Evolutionary conservation across 805 yeast species (phyloP).

Genomic region (Saccharomycopsis capsularis): DNA sequence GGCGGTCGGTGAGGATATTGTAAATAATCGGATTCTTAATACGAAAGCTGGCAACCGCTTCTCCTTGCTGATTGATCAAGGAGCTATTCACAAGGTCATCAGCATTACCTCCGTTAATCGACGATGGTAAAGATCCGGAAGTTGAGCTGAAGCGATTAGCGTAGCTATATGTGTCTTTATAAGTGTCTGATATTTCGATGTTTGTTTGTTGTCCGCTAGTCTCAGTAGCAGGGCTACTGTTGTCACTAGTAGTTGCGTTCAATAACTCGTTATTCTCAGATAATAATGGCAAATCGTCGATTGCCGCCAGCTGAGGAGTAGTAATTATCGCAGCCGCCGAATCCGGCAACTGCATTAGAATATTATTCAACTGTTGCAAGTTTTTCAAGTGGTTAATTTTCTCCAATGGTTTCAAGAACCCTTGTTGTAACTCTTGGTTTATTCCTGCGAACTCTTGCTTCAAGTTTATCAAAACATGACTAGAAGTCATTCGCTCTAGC

Average conservation of each 20-base stretch:
- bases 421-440: conserved; percentile 53
- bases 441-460: conserved; percentile 73
- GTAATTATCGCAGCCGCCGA: conserved; percentile 81
- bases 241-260: not conserved
- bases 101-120: not conserved
- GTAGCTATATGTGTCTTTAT: conserved; percentile 13
- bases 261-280: not conserved
- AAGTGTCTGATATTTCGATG: conserved; percentile 16
- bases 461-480: conserved; percentile 83
- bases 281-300: conserved; percentile 17
- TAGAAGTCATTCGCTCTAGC: conserved; percentile 65
- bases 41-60: conserved; percentile 25
- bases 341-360: conserved; percentile 44
- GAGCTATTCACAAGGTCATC: conserved; percentile 1
- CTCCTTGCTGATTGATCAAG: conserved; percentile 26
- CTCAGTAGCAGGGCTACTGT: not conserved
- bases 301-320: conserved; percentile 68
- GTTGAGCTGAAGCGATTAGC: not conserved
- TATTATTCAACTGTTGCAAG: conserved; percentile 53
- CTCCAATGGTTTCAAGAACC: conserved; percentile 39
- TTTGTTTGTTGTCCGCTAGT: no score
- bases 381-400: conserved; percentile 59
- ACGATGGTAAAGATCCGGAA: no score
- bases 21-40: conserved; percentile 80
- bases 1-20: conserved; percentile 85